Percentiles rank a stretch among this genome's conserved stretches.
These are phyloP conservation scores for Pleurotus platypus DNA, from an alignment of 768 basidiomycete genomes.

Conservation along the genomic window DNA sequence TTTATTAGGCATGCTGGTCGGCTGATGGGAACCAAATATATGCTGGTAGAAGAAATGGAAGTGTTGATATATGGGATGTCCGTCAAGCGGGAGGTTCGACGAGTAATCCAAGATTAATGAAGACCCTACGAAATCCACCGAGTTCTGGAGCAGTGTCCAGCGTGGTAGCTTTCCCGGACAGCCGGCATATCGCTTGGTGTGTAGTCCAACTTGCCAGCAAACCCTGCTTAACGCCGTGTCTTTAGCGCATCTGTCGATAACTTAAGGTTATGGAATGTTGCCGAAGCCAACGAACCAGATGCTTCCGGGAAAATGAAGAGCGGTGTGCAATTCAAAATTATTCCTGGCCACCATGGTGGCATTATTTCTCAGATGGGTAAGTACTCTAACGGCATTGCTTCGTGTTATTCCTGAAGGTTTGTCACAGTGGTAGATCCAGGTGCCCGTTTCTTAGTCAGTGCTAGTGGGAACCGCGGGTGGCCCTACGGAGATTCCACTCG, in stretches of 20 bases:
- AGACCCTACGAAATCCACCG: constrained; percentile 79
- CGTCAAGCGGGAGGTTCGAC: constrained; percentile 69
- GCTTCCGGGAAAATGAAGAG: constrained; percentile 56
- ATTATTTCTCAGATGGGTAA: constrained; percentile 89
- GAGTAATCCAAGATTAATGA: constrained; percentile 72
- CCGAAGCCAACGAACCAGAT: constrained; percentile 70
- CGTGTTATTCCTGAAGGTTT: constrained; percentile 6
- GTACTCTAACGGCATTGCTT: constrained; percentile 25
- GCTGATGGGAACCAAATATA: constrained; percentile 84
- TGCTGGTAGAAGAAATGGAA: constrained; percentile 86
- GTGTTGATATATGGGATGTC: constrained; percentile 93
- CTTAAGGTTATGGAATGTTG: constrained; percentile 89
- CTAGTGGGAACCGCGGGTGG: constrained; percentile 94
- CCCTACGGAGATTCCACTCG: constrained; percentile 79
- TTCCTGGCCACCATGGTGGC: constrained; percentile 94
- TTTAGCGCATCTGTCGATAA: constrained; percentile 88
- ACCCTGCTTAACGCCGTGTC: constrained; percentile 8
- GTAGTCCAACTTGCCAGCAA: constrained; percentile 20
- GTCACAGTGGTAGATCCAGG: constrained; percentile 79
- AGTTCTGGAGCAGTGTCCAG: constrained; percentile 92
- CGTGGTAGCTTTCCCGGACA: constrained; percentile 87
- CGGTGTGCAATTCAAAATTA: constrained; percentile 88
- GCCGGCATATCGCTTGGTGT: constrained; percentile 88
- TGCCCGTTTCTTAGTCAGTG: constrained; percentile 81
- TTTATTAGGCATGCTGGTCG: constrained; percentile 87